These are phyloP conservation scores for Solanum chacoense DNA, from an alignment of 305 asterid genomes.

Conservation along the genomic window DNA sequence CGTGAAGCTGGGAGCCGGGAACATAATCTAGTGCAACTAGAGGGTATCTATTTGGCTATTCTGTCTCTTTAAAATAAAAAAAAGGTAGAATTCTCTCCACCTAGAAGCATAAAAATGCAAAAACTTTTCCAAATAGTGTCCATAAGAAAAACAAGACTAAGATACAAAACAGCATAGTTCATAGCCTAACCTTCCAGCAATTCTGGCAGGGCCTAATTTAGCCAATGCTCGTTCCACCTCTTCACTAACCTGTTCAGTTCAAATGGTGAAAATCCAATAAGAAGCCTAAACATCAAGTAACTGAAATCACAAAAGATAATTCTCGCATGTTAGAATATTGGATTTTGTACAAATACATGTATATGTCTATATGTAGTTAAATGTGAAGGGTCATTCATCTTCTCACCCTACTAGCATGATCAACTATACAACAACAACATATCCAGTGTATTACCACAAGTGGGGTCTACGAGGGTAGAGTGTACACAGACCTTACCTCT, in stretches of 20 bases:
- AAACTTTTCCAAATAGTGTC: not conserved
- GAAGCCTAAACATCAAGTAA: not conserved
- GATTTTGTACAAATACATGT: not conserved
- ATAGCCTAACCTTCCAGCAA: constrained; percentile 59
- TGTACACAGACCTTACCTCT: not conserved
- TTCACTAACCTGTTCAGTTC: constrained; percentile 73
- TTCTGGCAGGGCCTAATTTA: constrained; percentile 68
- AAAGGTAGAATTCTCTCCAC: not conserved
- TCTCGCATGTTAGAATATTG: not conserved
- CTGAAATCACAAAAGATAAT: not conserved
- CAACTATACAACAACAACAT: not conserved
- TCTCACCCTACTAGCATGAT: not conserved
- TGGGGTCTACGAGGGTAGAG: not conserved
- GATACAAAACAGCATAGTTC: not conserved
- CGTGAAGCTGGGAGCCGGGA: not conserved
- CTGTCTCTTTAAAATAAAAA: not conserved
- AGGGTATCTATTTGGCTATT: not conserved
- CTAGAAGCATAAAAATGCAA: not conserved
- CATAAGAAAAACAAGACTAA: not conserved
- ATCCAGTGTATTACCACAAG: not conserved
- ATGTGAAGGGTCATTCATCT: not conserved
- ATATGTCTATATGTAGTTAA: not conserved
- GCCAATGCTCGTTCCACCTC: constrained; percentile 95
- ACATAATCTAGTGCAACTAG: not conserved
- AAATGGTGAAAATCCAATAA: constrained; percentile 1